These are phyloP conservation scores for Truncatella angustata DNA, from an alignment of 2,329 filamentous ascomycete species.

Conservation along the genomic window DNA sequence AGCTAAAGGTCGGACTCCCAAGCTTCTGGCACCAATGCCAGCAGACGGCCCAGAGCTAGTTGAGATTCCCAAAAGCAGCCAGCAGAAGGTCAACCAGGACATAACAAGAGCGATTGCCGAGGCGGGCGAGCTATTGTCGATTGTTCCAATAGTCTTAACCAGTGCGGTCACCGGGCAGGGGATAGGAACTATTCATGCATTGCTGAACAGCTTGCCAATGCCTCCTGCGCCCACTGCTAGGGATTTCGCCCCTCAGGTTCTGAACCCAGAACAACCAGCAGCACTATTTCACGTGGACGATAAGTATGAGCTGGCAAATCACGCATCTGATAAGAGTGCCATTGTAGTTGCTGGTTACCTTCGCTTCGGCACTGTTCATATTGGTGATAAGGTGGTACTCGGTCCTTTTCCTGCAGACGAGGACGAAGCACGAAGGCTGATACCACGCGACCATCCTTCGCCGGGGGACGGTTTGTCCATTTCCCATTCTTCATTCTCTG, in stretches of 20 bases:
- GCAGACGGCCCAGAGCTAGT: conserved; percentile 50
- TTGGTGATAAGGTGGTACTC: conserved; percentile 75
- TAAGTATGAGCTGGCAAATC: conserved; percentile 64
- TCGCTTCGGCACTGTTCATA: conserved; percentile 71
- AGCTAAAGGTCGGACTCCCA: conserved; percentile 68
- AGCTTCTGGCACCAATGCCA: conserved; percentile 63
- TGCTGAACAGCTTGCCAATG: conserved; percentile 74
- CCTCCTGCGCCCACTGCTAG: conserved; percentile 52
- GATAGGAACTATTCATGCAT: conserved; percentile 76
- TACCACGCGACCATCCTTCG: conserved; percentile 46
- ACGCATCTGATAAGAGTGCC: conserved; percentile 27
- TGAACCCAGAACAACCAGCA: conserved; percentile 59
- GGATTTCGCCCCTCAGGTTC: conserved; percentile 52
- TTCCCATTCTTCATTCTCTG: conserved; percentile 52
- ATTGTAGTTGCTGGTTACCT: conserved; percentile 79
- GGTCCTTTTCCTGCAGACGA: conserved; percentile 71
- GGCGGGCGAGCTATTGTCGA: conserved; percentile 39
- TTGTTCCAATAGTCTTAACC: conserved; percentile 83
- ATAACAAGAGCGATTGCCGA: conserved; percentile 50
- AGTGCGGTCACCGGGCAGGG: conserved; percentile 84
- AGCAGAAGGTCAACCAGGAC: conserved; percentile 53
- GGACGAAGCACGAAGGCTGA: conserved; percentile 38
- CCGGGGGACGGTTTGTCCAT: conserved; percentile 49
- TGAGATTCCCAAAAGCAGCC: conserved; percentile 54
- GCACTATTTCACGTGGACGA: conserved; percentile 89